Percentiles rank a stretch among this genome's conserved stretches.
These are phyloP conservation scores for Achlya hypogyna DNA, from an alignment of 352 stramenopile species.

Conservation along the genomic window DNA sequence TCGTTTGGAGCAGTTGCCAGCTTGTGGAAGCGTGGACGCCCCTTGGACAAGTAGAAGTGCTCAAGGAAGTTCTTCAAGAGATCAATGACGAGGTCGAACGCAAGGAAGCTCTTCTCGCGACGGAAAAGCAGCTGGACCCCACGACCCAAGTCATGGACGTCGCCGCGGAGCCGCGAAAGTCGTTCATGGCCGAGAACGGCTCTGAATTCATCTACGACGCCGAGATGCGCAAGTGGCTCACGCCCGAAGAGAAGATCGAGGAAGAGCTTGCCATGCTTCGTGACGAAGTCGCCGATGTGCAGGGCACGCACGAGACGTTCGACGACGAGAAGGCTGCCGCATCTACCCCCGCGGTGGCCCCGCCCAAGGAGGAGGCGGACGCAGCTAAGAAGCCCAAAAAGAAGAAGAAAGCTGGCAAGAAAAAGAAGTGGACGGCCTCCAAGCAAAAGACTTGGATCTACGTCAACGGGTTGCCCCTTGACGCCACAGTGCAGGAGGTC, in stretches of 20 bases:
- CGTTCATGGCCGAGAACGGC: conserved; percentile 44
- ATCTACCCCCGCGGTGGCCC: background rate
- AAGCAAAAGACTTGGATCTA: conserved; percentile 94
- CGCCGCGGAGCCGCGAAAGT: conserved; percentile 6
- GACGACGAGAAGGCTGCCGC: conserved; percentile 1
- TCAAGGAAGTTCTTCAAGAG: conserved; percentile 68
- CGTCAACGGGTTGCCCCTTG: conserved; percentile 89
- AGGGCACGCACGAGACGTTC: background rate
- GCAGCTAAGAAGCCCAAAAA: conserved; percentile 41
- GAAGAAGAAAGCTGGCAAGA: conserved; percentile 79
- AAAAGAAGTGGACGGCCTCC: conserved; percentile 65
- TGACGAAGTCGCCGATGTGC: conserved; percentile 29
- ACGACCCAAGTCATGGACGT: background rate
- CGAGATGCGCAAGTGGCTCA: conserved; percentile 57
- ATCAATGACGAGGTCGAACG: conserved; percentile 53
- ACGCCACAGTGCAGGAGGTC: conserved; percentile 89
- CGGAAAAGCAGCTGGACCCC: conserved; percentile 27
- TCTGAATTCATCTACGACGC: conserved; percentile 62
- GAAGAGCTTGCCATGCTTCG: conserved; percentile 53
- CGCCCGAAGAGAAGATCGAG: conserved; percentile 62
- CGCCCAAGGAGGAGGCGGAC: background rate
- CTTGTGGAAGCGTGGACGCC: conserved; percentile 43
- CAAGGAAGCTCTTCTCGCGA: conserved; percentile 38
- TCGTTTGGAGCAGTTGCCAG: conserved; percentile 42
- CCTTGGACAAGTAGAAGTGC: conserved; percentile 40